These are phyloP conservation scores for Leccinum uliginosum DNA, from an alignment of 768 basidiomycete genomes.

Conservation along the genomic window DNA sequence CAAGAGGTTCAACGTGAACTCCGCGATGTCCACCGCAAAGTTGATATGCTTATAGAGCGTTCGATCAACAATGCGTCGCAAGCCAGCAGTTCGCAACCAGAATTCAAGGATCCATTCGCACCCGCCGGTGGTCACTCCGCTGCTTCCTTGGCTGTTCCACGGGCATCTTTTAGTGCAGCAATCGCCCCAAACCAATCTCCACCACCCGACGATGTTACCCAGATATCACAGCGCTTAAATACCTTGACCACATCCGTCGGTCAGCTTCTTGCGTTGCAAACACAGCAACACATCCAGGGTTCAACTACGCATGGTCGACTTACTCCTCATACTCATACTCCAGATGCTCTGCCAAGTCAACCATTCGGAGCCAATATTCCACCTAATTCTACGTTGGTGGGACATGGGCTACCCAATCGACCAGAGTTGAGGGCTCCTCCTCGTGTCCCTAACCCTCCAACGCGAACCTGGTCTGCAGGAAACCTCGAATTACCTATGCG, in stretches of 20 bases:
- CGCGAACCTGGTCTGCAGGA: constrained; percentile 84
- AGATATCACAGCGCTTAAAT: constrained; percentile 75
- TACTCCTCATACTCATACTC: constrained; percentile 31
- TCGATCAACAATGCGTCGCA: constrained; percentile 35
- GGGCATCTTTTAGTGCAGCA: constrained; percentile 61
- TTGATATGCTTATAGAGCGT: constrained; percentile 71
- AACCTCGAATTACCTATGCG: constrained; percentile 71
- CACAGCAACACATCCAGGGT: constrained; percentile 60
- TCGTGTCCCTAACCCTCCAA: constrained; percentile 65
- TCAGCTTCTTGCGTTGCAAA: constrained; percentile 77
- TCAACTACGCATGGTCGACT: constrained; percentile 32
- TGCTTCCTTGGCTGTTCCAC: constrained; percentile 40
- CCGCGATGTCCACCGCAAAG: constrained; percentile 70
- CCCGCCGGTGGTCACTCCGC: constrained; percentile 32
- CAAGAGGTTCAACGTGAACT: constrained; percentile 74
- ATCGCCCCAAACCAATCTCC: constrained; percentile 70
- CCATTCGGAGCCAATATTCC: constrained; percentile 34
- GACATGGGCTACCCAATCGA: constrained; percentile 61
- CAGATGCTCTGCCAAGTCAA: constrained; percentile 45
- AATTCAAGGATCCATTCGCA: constrained; percentile 82
- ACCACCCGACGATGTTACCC: constrained; percentile 65
- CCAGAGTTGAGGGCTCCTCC: constrained; percentile 57
- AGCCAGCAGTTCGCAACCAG: constrained; percentile 45
- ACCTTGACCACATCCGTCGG: constrained; percentile 82
- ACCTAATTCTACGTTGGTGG: constrained; percentile 39